These are phyloP conservation scores for Salmacisia buchloeana DNA, from an alignment of 1,284 basidiomycete genomes.

Conservation along the genomic window DNA sequence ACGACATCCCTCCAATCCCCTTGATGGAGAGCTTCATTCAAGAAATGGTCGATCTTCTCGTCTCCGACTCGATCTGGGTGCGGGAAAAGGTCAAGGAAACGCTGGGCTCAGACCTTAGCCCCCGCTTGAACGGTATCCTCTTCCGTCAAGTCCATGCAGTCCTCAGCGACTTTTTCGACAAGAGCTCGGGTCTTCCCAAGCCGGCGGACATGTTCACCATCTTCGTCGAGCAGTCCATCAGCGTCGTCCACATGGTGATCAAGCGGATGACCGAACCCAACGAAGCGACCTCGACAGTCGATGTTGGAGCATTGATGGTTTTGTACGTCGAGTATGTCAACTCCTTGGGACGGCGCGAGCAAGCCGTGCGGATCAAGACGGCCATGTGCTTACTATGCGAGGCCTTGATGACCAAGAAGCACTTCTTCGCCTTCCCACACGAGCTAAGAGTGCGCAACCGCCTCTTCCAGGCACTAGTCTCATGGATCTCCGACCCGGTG, in stretches of 20 bases:
- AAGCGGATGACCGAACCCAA: conserved; percentile 25
- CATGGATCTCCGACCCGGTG: conserved; percentile 40
- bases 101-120: conserved; percentile 35
- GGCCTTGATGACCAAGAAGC: conserved; percentile 39
- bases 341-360: conserved; percentile 35
- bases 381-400: conserved; percentile 45
- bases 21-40: conserved; percentile 38
- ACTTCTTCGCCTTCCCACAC: conserved; percentile 34
- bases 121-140: conserved; percentile 35
- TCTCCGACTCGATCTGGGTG: conserved; percentile 45
- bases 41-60: conserved; percentile 46
- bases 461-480: conserved; percentile 41
- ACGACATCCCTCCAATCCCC: conserved; percentile 21
- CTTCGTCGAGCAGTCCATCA: conserved; percentile 46
- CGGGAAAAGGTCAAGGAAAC: conserved; percentile 47
- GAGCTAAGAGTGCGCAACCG: conserved; percentile 43
- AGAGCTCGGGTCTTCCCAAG: conserved; percentile 35
- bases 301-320: conserved; percentile 44
- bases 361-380: conserved; percentile 41
- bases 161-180: conserved; percentile 45
- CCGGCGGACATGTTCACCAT: conserved; percentile 41
- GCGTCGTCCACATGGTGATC: conserved; percentile 37
- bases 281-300: conserved; percentile 28
- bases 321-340: conserved; percentile 45
- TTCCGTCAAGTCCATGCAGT: conserved; percentile 42